These are phyloP conservation scores for Carex myosuroides DNA, from an alignment of 176 grass and related monocot species.

Conservation along the genomic window DNA sequence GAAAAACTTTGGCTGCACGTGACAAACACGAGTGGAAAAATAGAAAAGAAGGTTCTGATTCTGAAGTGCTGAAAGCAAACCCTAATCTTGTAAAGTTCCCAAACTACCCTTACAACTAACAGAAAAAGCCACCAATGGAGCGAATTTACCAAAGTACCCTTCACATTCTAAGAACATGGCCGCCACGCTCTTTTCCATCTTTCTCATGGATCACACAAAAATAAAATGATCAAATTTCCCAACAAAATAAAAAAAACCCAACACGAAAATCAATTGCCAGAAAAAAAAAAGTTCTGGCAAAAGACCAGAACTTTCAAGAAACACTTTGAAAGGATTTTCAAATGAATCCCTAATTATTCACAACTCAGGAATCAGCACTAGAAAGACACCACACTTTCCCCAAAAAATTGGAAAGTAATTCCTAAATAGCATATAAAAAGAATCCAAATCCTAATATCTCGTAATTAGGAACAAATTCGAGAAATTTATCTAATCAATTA, in stretches of 20 bases:
- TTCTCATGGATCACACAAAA: neutral
- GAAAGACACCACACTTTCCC: neutral
- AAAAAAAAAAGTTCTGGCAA: neutral
- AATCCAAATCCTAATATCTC: neutral
- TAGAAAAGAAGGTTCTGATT: conserved; percentile 34
- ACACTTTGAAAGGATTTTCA: neutral
- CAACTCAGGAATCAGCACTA: neutral
- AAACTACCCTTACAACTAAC: conserved; percentile 23
- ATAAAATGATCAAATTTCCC: conserved; percentile 4
- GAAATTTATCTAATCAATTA: neutral
- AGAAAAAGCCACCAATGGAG: neutral
- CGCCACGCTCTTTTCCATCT: conserved; percentile 21
- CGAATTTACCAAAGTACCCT: conserved; percentile 22
- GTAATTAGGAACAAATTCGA: neutral
- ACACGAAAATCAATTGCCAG: neutral
- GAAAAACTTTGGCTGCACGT: conserved; percentile 18
- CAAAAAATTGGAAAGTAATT: neutral
- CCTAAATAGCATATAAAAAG: neutral
- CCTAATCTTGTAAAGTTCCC: conserved; percentile 28
- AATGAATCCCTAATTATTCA: neutral
- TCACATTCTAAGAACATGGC: conserved; percentile 11
- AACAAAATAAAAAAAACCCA: neutral
- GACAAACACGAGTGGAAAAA: neutral
- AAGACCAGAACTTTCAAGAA: neutral
- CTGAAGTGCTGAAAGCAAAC: conserved; percentile 41